Evolutionary conservation across 148 eudicot genomes (phyloP).

Genomic region (Rhododendron henanense): DNA sequence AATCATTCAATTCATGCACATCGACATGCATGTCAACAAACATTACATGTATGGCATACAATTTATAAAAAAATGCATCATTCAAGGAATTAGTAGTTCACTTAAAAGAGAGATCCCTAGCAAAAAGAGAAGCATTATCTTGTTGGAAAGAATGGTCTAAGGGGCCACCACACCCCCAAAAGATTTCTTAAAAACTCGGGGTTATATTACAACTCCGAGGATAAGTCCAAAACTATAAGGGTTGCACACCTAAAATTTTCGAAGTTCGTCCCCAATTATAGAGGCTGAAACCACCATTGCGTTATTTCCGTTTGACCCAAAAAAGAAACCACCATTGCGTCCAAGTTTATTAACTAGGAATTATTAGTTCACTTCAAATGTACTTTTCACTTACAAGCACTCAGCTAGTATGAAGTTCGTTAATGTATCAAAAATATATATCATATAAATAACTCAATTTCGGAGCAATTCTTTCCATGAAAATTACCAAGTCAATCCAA

Average conservation of each 20-base stretch:
- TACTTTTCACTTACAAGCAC: neutral
- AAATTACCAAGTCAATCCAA: neutral
- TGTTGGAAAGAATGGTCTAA: neutral
- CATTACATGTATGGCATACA: neutral
- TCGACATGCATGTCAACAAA: neutral
- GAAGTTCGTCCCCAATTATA: neutral
- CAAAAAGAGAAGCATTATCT: neutral
- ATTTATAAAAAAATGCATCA: neutral
- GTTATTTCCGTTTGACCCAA: neutral
- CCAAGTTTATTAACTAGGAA: neutral
- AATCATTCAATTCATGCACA: neutral
- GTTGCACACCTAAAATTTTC: neutral
- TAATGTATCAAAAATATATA: neutral
- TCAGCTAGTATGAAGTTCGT: neutral
- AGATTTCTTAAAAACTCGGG: neutral
- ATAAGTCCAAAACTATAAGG: neutral
- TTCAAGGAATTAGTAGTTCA: neutral
- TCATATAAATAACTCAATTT: neutral
- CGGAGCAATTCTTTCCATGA: neutral
- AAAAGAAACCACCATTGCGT: neutral
- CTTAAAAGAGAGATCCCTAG: neutral
- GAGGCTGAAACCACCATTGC: neutral
- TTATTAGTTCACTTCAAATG: neutral
- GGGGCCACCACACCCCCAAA: neutral
- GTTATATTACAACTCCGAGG: neutral